Evolutionary conservation across 2,329 filamentous ascomycete genomes (phyloP), one percentile per base, ranked within the genome.

Genomic region (Cordyceps tenuipes): DNA sequence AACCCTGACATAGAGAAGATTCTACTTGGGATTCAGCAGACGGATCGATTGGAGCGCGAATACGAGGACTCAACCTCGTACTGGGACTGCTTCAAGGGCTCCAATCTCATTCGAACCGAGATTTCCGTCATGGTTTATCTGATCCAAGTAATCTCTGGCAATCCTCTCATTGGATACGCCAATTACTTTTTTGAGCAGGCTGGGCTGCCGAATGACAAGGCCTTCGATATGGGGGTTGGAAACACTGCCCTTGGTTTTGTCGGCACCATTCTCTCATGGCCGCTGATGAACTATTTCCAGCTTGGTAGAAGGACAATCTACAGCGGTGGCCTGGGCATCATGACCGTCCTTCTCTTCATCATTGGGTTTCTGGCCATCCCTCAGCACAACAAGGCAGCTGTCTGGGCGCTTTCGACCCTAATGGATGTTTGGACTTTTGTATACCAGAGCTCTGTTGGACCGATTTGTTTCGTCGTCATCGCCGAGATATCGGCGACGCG

Each of bases 81-180:
- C 63, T 19, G 70, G 26, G 80, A 83, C 62, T 82, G 79, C 52
- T 76, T 83, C 65, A 76, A 70, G 48, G 77, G 76, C 0, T 71
- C 74, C 44, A 80, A 81, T 62, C 66, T 76, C 19, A 74, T 79
- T n/a, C 76, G 81, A 21, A 83, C 81, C 0, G 81, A 83, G 66
- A 82, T 83, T 39, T 76, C 79, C 4, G 75, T 77, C 62, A 84
- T 85, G 68, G 82, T 85, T 7, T 88, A 85, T 75, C 79, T 82
- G 3, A 84, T 84, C 3, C 85, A 88, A 66, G 85, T 86, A 21
- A 73, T 87, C 2, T 82, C 80, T 56, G 84, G 85, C 26, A 83
- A 84, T 63, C 83, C 84, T 15, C 80, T 88, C 63, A 83, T 85
- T 52, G 82, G 82, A 60, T 88, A 86, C 63, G 84, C 82, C 0